Conservation (phyloP, 768 basidiomycete species). For the Omphalotus guepiniiformis region DNA sequence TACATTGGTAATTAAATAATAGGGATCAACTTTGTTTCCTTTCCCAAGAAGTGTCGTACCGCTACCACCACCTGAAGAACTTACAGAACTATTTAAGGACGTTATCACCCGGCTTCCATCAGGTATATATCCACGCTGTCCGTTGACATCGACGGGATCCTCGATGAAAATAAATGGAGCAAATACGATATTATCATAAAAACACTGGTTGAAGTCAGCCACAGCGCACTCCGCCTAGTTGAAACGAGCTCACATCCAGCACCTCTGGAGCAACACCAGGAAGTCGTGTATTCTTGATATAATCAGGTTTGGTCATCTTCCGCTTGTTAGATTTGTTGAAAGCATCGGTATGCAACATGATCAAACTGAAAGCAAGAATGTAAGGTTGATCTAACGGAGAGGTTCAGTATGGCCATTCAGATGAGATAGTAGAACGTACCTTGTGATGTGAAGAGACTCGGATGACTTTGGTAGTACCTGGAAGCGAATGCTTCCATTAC, state of each 20-base stretch:
- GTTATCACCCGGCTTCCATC: slow-evolving; percentile 41
- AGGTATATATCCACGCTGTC: slow-evolving; percentile 41
- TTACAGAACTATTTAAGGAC: slow-evolving; percentile 26
- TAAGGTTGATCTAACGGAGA: slow-evolving; percentile 77
- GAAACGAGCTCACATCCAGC: slow-evolving; percentile 62
- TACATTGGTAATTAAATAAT: slow-evolving; percentile 84
- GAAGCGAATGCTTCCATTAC: slow-evolving; percentile 94
- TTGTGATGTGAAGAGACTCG: slow-evolving; percentile 68
- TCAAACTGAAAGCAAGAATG: slow-evolving; percentile 93
- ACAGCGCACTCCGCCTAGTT: not conserved
- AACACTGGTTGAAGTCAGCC: slow-evolving; percentile 51
- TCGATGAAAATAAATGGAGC: slow-evolving; percentile 97
- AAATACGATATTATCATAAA: slow-evolving; percentile 95
- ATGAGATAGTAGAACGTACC: slow-evolving; percentile 41
- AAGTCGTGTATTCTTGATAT: slow-evolving; percentile 86
- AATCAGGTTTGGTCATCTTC: slow-evolving; percentile 96
- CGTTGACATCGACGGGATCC: slow-evolving; percentile 73
- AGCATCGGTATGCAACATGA: slow-evolving; percentile 98
- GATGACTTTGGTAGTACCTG: slow-evolving; percentile 81
- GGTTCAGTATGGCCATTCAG: not conserved
- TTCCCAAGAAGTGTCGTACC: slow-evolving; percentile 45
- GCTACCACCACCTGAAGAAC: slow-evolving; percentile 17
- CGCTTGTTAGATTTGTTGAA: slow-evolving; percentile 98
- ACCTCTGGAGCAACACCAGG: slow-evolving; percentile 81
- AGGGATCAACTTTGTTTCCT: slow-evolving; percentile 79